A percentile compares a stretch with the other conserved stretches of the same genome.
Conservation (phyloP, 257 asterid species). For the Nicotiana benthamiana region DNA sequence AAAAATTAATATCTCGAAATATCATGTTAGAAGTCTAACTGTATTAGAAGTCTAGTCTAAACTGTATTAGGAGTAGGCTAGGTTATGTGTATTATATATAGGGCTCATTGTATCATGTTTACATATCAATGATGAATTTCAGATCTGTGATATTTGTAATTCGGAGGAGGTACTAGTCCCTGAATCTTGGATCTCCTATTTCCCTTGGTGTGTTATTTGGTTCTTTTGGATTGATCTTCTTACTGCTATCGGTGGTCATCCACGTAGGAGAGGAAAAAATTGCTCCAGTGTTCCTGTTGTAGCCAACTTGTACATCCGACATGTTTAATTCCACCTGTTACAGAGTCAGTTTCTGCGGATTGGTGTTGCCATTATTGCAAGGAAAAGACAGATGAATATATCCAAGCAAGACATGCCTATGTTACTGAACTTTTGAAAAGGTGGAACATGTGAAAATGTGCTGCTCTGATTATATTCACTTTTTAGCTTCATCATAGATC, state of each 20-base stretch:
- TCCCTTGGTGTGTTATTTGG: neutral
- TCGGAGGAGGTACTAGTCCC: slow-evolving; percentile 55
- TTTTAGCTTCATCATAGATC: neutral
- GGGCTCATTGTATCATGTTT: too few species aligned
- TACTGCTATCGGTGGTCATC: slow-evolving; percentile 4
- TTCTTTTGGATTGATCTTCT: neutral
- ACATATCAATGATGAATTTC: neutral
- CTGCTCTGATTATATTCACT: neutral
- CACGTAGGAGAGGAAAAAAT: slow-evolving; percentile 79
- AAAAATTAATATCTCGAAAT: too few species aligned
- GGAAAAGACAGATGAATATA: slow-evolving; percentile 85
- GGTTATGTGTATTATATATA: too few species aligned
- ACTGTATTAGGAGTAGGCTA: too few species aligned
- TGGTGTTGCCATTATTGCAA: slow-evolving; percentile 94
- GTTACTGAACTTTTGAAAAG: slow-evolving; percentile 63
- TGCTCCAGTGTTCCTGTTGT: slow-evolving; percentile 93
- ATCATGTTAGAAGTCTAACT: too few species aligned
- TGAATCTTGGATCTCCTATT: neutral
- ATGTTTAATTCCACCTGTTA: slow-evolving; percentile 81
- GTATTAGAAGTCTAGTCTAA: too few species aligned
- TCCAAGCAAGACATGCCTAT: slow-evolving; percentile 68
- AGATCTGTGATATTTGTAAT: too few species aligned
- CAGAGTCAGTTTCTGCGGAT: slow-evolving; percentile 49
- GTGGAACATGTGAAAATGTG: slow-evolving; percentile 23
- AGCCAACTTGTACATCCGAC: slow-evolving; percentile 73